Percentiles rank a stretch among this genome's conserved stretches.
Conservation (phyloP, 1,139 yeast genomes). For the Maudiozyma humilis region DNA sequence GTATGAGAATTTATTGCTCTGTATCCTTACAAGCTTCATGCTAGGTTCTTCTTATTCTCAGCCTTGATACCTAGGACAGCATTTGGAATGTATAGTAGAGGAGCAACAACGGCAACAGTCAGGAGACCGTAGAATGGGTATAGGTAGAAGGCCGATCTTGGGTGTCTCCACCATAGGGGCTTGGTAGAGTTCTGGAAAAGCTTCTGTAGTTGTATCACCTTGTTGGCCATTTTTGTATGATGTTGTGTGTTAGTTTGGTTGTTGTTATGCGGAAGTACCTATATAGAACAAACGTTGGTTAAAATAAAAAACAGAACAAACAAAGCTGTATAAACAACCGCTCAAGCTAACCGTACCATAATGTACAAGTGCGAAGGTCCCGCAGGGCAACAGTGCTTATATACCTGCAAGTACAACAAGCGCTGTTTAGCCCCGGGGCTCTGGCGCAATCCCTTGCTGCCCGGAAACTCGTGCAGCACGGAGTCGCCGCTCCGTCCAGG, state of each 20-base stretch:
- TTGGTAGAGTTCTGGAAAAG: conserved; percentile 62
- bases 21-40: neutral
- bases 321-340: too few species aligned
- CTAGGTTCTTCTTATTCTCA: conserved; percentile 17
- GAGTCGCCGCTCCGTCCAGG: too few species aligned
- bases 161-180: conserved; percentile 70
- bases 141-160: conserved; percentile 70
- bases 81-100: conserved; percentile 71
- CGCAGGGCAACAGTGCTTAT: neutral
- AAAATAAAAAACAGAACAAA: too few species aligned
- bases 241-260: neutral
- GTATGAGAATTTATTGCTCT: neutral
- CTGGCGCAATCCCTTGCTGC: neutral
- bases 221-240: conserved; percentile 40
- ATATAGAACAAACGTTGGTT: too few species aligned
- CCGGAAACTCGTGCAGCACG: neutral
- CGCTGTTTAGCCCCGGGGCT: neutral
- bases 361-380: too few species aligned
- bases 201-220: conserved; percentile 68
- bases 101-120: conserved; percentile 61
- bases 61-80: conserved; percentile 68
- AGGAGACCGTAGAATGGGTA: conserved; percentile 88
- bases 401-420: too few species aligned
- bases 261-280: neutral
- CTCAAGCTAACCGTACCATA: neutral